Conservation (phyloP, 306 rosid species). For the Lathyrus aphaca region DNA sequence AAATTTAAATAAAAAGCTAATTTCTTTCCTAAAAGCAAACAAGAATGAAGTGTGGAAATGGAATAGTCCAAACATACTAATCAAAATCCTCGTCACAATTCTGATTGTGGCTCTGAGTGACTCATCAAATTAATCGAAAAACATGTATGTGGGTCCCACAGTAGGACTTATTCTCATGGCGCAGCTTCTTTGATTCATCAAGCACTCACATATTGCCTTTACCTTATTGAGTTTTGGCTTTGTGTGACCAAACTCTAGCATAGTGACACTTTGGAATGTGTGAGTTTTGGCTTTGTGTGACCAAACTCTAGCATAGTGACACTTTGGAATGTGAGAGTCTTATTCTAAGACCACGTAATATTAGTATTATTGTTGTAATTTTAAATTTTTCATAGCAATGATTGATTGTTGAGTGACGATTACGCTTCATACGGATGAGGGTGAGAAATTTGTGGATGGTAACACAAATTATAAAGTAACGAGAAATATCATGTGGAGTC, state of each 20-base stretch:
- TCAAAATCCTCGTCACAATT: constrained; percentile 33
- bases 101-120: constrained; percentile 1
- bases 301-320: constrained; percentile 16
- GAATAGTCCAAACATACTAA: constrained; percentile 1
- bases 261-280: constrained; percentile 10
- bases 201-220: no score
- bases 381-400: constrained; percentile 24
- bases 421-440: neutral
- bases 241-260: constrained; percentile 4
- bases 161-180: neutral
- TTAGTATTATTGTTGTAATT: constrained; percentile 4
- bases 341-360: constrained; percentile 1
- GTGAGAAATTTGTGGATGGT: neutral
- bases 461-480: neutral
- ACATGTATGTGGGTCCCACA: constrained; percentile 13
- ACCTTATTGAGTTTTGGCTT: neutral
- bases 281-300: constrained; percentile 4
- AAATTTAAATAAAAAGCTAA: no score
- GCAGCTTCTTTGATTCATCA: neutral
- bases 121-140: constrained; percentile 35
- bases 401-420: constrained; percentile 30
- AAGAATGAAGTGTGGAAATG: neutral
- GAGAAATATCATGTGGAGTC: neutral
- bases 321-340: constrained; percentile 12
- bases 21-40: neutral